Evolutionary conservation across 306 rosid species (phyloP).

Genomic region (Inga leiocalycina): DNA sequence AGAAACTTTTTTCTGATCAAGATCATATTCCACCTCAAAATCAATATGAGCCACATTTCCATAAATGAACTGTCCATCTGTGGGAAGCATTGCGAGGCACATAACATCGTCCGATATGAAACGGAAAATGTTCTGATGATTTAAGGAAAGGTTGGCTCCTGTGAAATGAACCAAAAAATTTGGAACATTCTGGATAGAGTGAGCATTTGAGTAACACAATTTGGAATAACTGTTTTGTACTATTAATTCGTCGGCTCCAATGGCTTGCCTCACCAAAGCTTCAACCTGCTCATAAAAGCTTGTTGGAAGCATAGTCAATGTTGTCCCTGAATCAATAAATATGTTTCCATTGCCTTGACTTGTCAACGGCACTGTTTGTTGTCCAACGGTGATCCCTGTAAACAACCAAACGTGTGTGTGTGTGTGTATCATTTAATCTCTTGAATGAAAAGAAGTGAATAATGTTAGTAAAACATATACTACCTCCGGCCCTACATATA

Average conservation of each 20-base stretch:
- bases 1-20: too few relatives aligned
- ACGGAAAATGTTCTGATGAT: neutral
- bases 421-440: too few relatives aligned
- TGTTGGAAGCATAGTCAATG: neutral
- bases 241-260: neutral
- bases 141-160: neutral
- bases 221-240: neutral
- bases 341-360: neutral
- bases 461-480: too few relatives aligned
- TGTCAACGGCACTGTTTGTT: neutral
- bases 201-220: neutral
- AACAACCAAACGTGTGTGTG: too few relatives aligned
- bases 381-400: too few relatives aligned
- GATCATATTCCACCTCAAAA: too few relatives aligned
- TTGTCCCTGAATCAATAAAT: neutral
- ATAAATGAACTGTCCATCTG: too few relatives aligned
- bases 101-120: too few relatives aligned
- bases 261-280: neutral
- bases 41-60: too few relatives aligned
- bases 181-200: neutral
- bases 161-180: neutral
- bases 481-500: too few relatives aligned
- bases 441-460: too few relatives aligned
- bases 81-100: too few relatives aligned
- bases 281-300: neutral